Conservation (phyloP, 73 alveolate genomes). For the Tetrahymena malaccensis region DNA sequence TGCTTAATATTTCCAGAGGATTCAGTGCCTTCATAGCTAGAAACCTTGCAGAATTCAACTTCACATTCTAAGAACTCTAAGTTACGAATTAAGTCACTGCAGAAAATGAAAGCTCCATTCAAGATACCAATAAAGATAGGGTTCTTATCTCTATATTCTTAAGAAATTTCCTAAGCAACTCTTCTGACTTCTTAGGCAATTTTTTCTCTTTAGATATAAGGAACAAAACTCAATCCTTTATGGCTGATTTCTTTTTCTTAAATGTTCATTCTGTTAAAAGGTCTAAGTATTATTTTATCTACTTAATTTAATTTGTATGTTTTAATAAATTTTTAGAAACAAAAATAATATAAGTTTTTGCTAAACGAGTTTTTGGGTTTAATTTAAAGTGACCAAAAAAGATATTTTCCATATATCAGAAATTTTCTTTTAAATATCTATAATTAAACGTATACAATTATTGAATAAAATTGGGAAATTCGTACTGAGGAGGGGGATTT, state of each 20-base stretch:
- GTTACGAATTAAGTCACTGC: conserved; percentile 28
- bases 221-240: background rate
- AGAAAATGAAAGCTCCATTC: conserved; percentile 36
- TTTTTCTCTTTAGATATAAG: background rate
- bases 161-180: conserved; percentile 19
- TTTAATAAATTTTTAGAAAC: background rate
- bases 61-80: conserved; percentile 15
- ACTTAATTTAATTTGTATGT: background rate
- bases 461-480: background rate
- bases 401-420: background rate
- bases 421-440: background rate
- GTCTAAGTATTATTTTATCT: background rate
- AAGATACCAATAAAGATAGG: conserved; percentile 42
- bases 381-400: background rate
- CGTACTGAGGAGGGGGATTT: background rate
- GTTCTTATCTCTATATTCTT: conserved; percentile 11
- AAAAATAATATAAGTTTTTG: background rate
- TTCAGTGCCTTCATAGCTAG: conserved; percentile 32
- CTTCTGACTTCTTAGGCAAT: background rate
- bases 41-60: conserved; percentile 23
- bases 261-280: background rate
- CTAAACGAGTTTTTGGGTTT: background rate
- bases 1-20: conserved; percentile 31
- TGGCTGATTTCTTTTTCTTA: background rate
- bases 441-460: background rate